These are phyloP conservation scores for Nakazawaea ambrosiae DNA, from an alignment of 805 yeast species.

Conservation along the genomic window DNA sequence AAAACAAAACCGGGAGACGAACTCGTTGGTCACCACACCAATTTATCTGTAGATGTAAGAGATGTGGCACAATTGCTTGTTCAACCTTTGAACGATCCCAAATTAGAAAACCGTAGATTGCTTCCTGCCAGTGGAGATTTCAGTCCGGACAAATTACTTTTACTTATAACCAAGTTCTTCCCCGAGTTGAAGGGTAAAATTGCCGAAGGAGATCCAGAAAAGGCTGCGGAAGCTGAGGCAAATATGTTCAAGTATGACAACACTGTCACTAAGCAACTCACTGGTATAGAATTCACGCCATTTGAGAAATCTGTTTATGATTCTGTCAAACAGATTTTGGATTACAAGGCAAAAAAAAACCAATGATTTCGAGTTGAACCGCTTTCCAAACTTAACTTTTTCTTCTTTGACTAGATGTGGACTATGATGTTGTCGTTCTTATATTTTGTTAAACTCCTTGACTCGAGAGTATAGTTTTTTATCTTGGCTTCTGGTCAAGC, in stretches of 20 bases:
- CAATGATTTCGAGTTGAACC: too few species aligned
- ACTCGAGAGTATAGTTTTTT: too few species aligned
- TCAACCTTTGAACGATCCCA: conserved; percentile 17
- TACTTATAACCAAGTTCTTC: conserved; percentile 26
- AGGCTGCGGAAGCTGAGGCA: conserved; percentile 5
- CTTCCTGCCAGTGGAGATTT: not conserved
- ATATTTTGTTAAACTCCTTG: too few species aligned
- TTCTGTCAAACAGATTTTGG: conserved; percentile 9
- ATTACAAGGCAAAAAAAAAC: conserved; percentile 1
- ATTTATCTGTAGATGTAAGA: conserved; percentile 45
- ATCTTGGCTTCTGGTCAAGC: too few species aligned
- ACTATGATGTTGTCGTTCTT: too few species aligned
- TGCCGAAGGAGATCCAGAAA: conserved; percentile 30
- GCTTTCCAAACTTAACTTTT: too few species aligned
- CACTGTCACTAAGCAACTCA: conserved; percentile 1
- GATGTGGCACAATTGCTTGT: conserved; percentile 58
- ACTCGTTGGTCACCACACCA: conserved; percentile 14
- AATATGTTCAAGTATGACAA: conserved; percentile 2
- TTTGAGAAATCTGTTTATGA: conserved; percentile 11
- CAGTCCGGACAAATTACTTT: conserved; percentile 21
- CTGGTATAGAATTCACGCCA: conserved; percentile 9
- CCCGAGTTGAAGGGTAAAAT: conserved; percentile 29
- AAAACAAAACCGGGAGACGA: too few species aligned
- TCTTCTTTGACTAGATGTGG: too few species aligned
- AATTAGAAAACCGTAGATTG: conserved; percentile 6